Percentiles rank a stretch among this genome's conserved stretches.
Conservation (phyloP, 768 basidiomycete genomes). For the Macrolepiota albuminosa region DNA sequence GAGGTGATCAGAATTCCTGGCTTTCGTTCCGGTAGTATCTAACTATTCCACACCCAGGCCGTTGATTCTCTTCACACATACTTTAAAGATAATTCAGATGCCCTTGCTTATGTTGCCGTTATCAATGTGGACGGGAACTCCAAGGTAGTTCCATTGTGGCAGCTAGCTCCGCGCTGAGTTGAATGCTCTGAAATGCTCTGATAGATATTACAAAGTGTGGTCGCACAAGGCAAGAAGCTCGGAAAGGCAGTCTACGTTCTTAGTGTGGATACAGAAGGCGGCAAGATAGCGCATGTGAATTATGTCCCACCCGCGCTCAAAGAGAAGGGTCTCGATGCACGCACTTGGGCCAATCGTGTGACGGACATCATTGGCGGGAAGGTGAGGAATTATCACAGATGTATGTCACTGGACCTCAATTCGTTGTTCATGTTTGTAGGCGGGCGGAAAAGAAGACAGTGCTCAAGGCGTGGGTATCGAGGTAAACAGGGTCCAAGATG, state of each 20-base stretch:
- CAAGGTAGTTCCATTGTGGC: slow-evolving; percentile 48
- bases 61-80: slow-evolving; percentile 61
- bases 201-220: slow-evolving; percentile 72
- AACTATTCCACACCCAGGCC: slow-evolving; percentile 40
- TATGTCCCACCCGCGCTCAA: slow-evolving; percentile 59
- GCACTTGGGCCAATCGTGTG: slow-evolving; percentile 82
- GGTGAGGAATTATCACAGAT: slow-evolving; percentile 36
- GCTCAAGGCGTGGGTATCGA: slow-evolving; percentile 86
- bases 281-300: slow-evolving; percentile 87
- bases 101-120: slow-evolving; percentile 62
- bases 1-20: slow-evolving; percentile 41
- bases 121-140: slow-evolving; percentile 81
- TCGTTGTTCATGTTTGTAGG: slow-evolving; percentile 38
- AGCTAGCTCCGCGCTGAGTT: not conserved
- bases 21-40: not conserved
- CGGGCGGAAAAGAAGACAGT: slow-evolving; percentile 92
- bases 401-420: not conserved
- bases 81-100: slow-evolving; percentile 74
- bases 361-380: slow-evolving; percentile 85
- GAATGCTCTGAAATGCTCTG: not conserved
- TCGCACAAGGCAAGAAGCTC: slow-evolving; percentile 74
- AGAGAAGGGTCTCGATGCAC: slow-evolving; percentile 70
- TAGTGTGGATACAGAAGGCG: slow-evolving; percentile 62
- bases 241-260: slow-evolving; percentile 87
- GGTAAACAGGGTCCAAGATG: slow-evolving; percentile 58